Evolutionary conservation across 768 basidiomycete species (phyloP).

Genomic region (Mycena vitilis): DNA sequence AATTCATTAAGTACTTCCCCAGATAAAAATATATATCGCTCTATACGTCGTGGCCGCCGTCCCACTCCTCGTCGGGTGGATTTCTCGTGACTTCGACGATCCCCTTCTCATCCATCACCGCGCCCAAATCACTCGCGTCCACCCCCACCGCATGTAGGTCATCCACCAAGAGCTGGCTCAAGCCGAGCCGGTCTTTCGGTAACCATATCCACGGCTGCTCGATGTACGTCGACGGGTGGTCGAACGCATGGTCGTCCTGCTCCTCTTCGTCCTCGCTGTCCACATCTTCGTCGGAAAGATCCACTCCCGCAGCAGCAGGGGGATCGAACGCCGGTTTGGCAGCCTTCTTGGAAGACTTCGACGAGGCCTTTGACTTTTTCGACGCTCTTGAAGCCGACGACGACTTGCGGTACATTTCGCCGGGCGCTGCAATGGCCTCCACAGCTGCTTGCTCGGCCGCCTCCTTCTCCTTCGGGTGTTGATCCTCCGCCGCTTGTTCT

Average conservation of each 20-base stretch:
- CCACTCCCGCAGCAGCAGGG: constrained; percentile 42
- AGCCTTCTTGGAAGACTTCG: neutral
- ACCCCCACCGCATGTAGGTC: constrained; percentile 54
- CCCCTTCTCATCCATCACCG: constrained; percentile 56
- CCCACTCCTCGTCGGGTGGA: constrained; percentile 59
- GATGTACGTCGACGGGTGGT: constrained; percentile 60
- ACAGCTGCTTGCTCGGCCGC: constrained; percentile 34
- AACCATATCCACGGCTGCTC: constrained; percentile 62
- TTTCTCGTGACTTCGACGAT: constrained; percentile 58
- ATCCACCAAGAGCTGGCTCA: constrained; percentile 51
- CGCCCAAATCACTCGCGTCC: constrained; percentile 57
- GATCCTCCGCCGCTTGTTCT: constrained; percentile 2
- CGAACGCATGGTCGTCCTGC: constrained; percentile 58
- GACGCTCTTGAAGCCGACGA: constrained; percentile 37
- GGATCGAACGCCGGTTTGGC: constrained; percentile 42
- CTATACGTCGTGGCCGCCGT: constrained; percentile 48
- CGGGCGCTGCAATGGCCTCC: constrained; percentile 33
- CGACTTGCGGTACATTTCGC: constrained; percentile 27
- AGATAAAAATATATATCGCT: too few relatives aligned
- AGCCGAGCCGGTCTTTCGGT: constrained; percentile 54
- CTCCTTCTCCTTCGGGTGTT: constrained; percentile 4
- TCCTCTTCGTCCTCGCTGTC: constrained; percentile 43
- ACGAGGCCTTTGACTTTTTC: constrained; percentile 28
- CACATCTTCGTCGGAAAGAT: constrained; percentile 45
- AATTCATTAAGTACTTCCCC: too few relatives aligned